These are phyloP conservation scores for Fusarium nematophilum DNA, from an alignment of 2,329 filamentous ascomycete genomes.

Conservation along the genomic window DNA sequence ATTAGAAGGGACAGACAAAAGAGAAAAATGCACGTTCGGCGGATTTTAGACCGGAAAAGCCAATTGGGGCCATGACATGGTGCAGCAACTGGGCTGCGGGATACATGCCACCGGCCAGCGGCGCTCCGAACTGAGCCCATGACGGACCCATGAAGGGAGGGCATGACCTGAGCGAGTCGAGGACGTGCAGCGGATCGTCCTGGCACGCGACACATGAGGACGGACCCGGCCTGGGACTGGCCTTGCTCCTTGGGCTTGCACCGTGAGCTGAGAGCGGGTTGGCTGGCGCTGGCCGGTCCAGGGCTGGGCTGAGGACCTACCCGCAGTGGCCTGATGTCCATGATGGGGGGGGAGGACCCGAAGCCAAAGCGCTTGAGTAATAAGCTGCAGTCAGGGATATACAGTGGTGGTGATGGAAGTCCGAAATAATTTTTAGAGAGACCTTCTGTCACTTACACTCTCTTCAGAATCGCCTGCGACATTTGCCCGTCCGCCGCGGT, in stretches of 20 bases:
- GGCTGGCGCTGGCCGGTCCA: background rate
- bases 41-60: background rate
- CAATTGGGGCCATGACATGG: constrained; percentile 32
- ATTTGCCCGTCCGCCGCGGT: constrained; percentile 26
- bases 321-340: constrained; percentile 39
- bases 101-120: constrained; percentile 27
- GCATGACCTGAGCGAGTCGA: constrained; percentile 32
- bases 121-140: constrained; percentile 35
- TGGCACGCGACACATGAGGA: constrained; percentile 36
- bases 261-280: constrained; percentile 6
- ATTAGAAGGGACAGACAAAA: background rate
- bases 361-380: constrained; percentile 10
- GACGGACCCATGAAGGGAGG: constrained; percentile 20
- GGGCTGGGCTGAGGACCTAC: constrained; percentile 24
- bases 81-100: background rate
- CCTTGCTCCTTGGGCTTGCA: background rate
- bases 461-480: constrained; percentile 11
- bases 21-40: background rate
- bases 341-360: background rate
- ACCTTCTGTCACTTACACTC: constrained; percentile 36
- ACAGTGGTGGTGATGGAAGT: constrained; percentile 3
- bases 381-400: constrained; percentile 14
- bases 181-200: constrained; percentile 35
- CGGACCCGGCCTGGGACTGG: constrained; percentile 14
- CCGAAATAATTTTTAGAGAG: background rate